Evolutionary conservation across 176 grass and related monocot species (phyloP), one percentile per base, ranked within the genome.

Genomic region (Panicum miliaceum): DNA sequence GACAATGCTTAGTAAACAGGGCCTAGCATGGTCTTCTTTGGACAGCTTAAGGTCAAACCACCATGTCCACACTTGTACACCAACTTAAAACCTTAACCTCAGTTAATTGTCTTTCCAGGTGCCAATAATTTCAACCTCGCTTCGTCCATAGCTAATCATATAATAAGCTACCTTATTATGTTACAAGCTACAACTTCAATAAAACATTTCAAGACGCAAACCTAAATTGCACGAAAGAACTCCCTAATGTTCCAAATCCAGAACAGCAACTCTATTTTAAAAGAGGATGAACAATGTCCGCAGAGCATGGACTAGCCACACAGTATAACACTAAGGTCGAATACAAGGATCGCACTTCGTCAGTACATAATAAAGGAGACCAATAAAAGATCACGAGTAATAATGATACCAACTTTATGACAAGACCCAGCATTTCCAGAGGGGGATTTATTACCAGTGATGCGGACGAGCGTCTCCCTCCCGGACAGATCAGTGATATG

Each of bases 401-500:
- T 34, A 63, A 32, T 13, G 18, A 57, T 4, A 50, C 45, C 5
- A n/a, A 65, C 12, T 27, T 51, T 7, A 8, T 6, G 2, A 45
- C 6, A 22, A 68, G 9, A 57, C 15, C 14, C n/a, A 52, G 48
- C 19, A 29, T 46, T 45, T 47, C 0, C 25, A 65, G 1, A 40
- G 6, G 12, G 41, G 57, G 3, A 1, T 15, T 16, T 41, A 59
- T 83, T 79, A 97, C 94, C 94, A 35, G 94, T 97, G 83, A 97
- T 94, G 69, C 94, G 94, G 56, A 97, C 94, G 38, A 97, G 89
- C 8, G 91, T 94, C 92, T 97, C 94, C 37, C 91, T 92, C 63
- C 94, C 91, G 47, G 94, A 97, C 45, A 97, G 75, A 92, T 97
- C 94, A 38, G 94, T 97, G 46, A 97, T 92, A 80, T 97, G 94